A percentile compares a stretch with the other conserved stretches of the same genome.
These are phyloP conservation scores for Nepenthes alata DNA, from an alignment of 179 eudicot genomes.

Conservation along the genomic window DNA sequence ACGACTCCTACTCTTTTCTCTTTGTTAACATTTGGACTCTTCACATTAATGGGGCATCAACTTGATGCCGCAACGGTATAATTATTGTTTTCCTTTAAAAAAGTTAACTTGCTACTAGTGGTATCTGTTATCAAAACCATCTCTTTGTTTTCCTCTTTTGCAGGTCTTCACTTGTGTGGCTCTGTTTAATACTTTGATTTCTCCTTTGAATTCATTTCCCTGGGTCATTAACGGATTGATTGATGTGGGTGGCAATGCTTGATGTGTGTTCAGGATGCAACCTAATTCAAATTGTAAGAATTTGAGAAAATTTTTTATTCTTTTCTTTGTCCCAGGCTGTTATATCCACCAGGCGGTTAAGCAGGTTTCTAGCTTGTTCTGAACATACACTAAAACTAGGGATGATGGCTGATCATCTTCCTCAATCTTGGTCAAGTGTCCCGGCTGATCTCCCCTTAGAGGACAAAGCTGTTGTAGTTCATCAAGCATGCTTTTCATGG, in stretches of 20 bases:
- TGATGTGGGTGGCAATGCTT: slow-evolving; percentile 53
- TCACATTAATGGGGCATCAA: slow-evolving; percentile 68
- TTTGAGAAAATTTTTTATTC: background rate
- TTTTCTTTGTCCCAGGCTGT: slow-evolving; percentile 39
- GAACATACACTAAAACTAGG: slow-evolving; percentile 27
- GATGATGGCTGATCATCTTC: slow-evolving; percentile 12
- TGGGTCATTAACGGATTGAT: slow-evolving; percentile 98
- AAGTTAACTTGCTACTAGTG: background rate
- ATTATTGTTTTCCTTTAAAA: slow-evolving; percentile 3
- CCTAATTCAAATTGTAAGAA: background rate
- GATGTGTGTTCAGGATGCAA: too few species aligned
- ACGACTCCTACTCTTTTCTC: slow-evolving; percentile 95
- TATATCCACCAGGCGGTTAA: slow-evolving; percentile 70
- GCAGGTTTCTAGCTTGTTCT: slow-evolving; percentile 61
- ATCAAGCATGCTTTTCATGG: slow-evolving; percentile 72
- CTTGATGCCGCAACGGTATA: slow-evolving; percentile 97
- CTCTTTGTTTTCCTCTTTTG: slow-evolving; percentile 12
- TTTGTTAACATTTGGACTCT: slow-evolving; percentile 84
- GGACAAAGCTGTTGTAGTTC: slow-evolving; percentile 43
- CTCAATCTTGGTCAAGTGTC: slow-evolving; percentile 22
- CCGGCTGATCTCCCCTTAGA: slow-evolving; percentile 20
- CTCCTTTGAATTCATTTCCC: slow-evolving; percentile 93
- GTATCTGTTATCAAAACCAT: background rate
- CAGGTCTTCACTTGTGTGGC: slow-evolving; percentile 99
- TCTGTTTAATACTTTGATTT: slow-evolving; percentile 79